A percentile compares a stretch with the other conserved stretches of the same genome.
phyloP scores from a whole-genome alignment of 2,329 filamentous ascomycete genomes.

The Botrytis fabae region DNA sequence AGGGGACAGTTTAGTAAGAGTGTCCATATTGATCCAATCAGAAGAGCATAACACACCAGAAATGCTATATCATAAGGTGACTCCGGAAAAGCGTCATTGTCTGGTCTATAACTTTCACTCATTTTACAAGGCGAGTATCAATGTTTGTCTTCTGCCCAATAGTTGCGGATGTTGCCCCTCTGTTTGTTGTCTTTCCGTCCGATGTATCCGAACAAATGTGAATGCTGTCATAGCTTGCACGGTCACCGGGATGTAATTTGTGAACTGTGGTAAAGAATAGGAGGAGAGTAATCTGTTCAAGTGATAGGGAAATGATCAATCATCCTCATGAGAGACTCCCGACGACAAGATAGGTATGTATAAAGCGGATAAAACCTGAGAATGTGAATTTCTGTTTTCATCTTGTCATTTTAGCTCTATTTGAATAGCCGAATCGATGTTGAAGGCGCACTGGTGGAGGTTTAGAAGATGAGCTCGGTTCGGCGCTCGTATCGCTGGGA shows the following conservation, averaged over 20 bases:
- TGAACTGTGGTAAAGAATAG: background rate
- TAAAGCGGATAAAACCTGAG: background rate
- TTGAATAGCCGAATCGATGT: constrained; percentile 6
- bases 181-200: background rate
- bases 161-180: background rate
- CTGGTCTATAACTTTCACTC: constrained; percentile 46
- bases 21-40: background rate
- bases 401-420: constrained; percentile 3
- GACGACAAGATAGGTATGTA: background rate
- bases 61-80: constrained; percentile 38
- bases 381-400: background rate
- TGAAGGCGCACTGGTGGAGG: background rate
- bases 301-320: background rate
- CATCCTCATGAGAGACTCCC: no score
- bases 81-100: constrained; percentile 41
- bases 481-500: background rate
- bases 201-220: background rate
- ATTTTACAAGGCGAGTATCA: constrained; percentile 36
- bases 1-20: constrained; percentile 22
- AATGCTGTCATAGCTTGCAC: background rate
- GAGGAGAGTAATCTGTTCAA: background rate
- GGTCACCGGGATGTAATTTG: background rate
- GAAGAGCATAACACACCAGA: constrained; percentile 28
- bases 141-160: background rate
- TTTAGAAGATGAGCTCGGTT: background rate